Conservation (phyloP, 306 rosid genomes). For the Castanea mollissima region DNA sequence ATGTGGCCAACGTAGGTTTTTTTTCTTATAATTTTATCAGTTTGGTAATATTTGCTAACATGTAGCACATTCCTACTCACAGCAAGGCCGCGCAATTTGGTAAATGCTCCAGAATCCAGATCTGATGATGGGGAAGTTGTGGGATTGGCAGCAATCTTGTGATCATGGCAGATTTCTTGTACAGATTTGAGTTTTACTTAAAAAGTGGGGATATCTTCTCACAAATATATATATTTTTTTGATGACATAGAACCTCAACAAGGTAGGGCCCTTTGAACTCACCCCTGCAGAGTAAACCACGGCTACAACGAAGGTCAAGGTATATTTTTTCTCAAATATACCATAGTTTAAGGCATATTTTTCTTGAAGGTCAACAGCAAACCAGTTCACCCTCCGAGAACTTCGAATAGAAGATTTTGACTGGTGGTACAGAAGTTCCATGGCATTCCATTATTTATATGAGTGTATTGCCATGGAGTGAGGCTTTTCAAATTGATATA, state of each 20-base stretch:
- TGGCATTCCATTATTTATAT: not conserved
- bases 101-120: slow-evolving; percentile 50
- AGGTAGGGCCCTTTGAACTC: no score
- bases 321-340: not conserved
- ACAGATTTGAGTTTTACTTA: slow-evolving; percentile 52
- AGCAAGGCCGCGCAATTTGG: slow-evolving; percentile 69
- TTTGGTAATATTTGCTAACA: slow-evolving; percentile 9
- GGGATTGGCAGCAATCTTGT: slow-evolving; percentile 79
- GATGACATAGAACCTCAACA: no score
- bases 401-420: not conserved
- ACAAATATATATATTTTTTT: no score
- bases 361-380: slow-evolving; percentile 1
- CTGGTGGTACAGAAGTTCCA: not conserved
- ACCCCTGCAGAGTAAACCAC: no score
- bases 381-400: not conserved
- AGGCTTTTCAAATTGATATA: no score
- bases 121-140: slow-evolving; percentile 63
- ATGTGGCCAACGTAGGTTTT: not conserved
- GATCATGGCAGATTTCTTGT: slow-evolving; percentile 52
- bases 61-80: slow-evolving; percentile 27
- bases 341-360: slow-evolving; percentile 8
- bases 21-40: not conserved
- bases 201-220: not conserved
- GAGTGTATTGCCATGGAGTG: not conserved
- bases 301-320: no score